Evolutionary conservation across 495 filamentous ascomycete genomes (phyloP), one percentile per base, ranked within the genome.

Genomic region (Penicillium verhagenii): DNA sequence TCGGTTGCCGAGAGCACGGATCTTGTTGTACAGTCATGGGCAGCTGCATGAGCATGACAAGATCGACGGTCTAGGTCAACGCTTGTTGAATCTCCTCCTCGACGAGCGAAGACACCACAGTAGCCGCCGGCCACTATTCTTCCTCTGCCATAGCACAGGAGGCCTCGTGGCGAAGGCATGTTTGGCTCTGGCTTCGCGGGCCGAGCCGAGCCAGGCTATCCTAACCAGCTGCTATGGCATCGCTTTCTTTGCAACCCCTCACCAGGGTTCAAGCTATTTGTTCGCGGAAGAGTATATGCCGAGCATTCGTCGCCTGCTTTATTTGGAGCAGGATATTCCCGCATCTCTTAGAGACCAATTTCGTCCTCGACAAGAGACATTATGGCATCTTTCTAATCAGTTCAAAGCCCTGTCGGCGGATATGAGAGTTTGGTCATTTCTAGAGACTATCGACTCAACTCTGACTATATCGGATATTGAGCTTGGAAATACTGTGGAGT

Each of bases 61-160:
- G 9, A 61, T 85, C 20, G 72, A 83, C 7, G 56, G 60, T 5
- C 64, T 85, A 19, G 80, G 82, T 2, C 58, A 72, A 14, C 76
- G 78, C 26, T 63, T 87, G 8, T 52, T 85, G 6, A 71, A 79
- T 8, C 69, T 74, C 24, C 54, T 84, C 1, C 60, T 63, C 1
- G 61, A 70, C 45, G 72, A 74, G 46, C 61, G 79, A 59, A 51
- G 55, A 62, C 18, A 57, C 40, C 52, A 53, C 28, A 65, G 57
- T 18, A 47, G 52, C 14, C 60, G 61, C 18, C 70, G 84, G 1
- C 84, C 83, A 1, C 62, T 88, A 1, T 81, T 87, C 57, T 85
- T 87, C 59, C 73, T 88, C 19, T 86, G 78, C 26, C 85, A 87
- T 46, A 86, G 84, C 56, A 84, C 86, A 6, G 84, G 85, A 6